Evolutionary conservation across 257 asterid genomes (phyloP).

Genomic region (Solanum okadae): DNA sequence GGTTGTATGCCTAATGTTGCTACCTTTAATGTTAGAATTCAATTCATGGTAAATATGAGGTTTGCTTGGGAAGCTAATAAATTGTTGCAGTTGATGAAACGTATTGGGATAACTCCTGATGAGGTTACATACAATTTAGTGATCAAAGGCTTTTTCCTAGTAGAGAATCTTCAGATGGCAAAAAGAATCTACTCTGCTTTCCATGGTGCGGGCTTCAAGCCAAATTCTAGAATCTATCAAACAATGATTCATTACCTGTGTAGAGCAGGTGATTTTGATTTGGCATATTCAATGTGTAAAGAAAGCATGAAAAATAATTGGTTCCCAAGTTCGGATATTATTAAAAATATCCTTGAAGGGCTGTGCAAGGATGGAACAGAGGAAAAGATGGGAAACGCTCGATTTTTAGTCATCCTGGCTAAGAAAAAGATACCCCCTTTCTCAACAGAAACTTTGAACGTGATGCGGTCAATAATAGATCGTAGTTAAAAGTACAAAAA

Average conservation of each 20-base stretch:
- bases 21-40: conserved; percentile 73
- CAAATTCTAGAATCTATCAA: conserved; percentile 64
- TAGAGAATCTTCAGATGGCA: conserved; percentile 49
- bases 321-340: conserved; percentile 58
- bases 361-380: conserved; percentile 29
- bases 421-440: conserved; percentile 56
- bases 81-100: conserved; percentile 41
- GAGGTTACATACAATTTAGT: conserved; percentile 74
- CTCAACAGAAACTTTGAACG: conserved; percentile 25
- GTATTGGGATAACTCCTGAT: conserved; percentile 29
- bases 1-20: conserved; percentile 67
- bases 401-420: conserved; percentile 38
- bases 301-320: conserved; percentile 55
- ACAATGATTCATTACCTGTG: conserved; percentile 70
- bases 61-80: conserved; percentile 75
- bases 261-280: conserved; percentile 32
- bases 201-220: conserved; percentile 38
- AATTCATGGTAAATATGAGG: conserved; percentile 47
- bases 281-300: conserved; percentile 58
- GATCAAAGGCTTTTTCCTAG: conserved; percentile 62
- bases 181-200: conserved; percentile 49
- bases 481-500: conserved; percentile 7
- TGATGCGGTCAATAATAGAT: conserved; percentile 35
- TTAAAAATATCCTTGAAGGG: conserved; percentile 49
- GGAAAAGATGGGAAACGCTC: conserved; percentile 36